Conservation (phyloP, 2,329 filamentous ascomycete species). For the Grosmannia clavigera region DNA sequence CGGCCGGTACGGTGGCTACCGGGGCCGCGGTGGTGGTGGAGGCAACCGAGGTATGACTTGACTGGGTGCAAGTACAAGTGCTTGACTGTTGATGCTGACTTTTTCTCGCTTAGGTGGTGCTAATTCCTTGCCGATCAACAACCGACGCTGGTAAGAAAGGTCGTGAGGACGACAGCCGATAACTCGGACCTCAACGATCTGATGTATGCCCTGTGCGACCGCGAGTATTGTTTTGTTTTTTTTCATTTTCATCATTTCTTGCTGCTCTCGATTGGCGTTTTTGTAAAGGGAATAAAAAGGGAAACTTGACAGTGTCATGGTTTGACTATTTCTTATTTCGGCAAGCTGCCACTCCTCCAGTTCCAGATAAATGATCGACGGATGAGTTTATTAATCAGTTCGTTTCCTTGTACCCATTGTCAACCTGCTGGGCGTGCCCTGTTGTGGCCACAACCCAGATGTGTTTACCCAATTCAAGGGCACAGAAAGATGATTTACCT, state of each 20-base stretch:
- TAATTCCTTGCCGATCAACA: conserved; percentile 37
- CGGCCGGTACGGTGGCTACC: conserved; percentile 60
- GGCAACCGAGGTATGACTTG: conserved; percentile 21
- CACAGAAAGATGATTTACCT: not conserved
- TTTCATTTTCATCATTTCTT: not conserved
- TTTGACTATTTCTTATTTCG: not conserved
- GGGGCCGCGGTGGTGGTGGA: conserved; percentile 47
- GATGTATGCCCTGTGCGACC: not conserved
- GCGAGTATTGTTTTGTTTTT: not conserved
- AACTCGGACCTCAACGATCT: not conserved
- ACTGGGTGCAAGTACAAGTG: not conserved
- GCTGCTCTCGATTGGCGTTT: conserved; percentile 1
- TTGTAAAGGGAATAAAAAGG: not conserved
- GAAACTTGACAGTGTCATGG: not conserved
- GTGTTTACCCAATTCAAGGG: not conserved
- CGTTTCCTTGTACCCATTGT: not conserved
- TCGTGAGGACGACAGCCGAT: not conserved
- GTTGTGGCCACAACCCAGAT: not conserved
- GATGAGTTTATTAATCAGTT: not conserved
- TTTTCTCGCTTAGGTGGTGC: conserved; percentile 20
- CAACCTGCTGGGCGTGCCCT: not conserved
- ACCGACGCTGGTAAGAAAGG: conserved; percentile 35
- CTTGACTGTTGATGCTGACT: not conserved
- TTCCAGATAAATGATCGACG: not conserved
- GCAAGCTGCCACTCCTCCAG: not conserved